phyloP scores from a whole-genome alignment of 2,329 filamentous ascomycete species.

The Stemphylium beticola region DNA sequence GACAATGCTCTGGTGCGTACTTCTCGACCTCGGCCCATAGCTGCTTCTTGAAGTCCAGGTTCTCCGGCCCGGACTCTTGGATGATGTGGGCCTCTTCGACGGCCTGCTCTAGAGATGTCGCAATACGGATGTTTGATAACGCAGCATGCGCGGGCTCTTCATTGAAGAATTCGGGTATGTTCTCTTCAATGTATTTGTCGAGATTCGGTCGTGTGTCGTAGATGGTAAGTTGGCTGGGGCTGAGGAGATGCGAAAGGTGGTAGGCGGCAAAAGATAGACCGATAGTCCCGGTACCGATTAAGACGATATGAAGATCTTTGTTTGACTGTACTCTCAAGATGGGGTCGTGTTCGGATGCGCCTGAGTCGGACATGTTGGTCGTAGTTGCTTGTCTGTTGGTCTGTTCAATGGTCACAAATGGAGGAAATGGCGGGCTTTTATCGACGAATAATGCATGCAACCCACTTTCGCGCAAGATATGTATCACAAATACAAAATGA shows the following conservation, averaged over 20 bases:
- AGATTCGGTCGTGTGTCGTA: constrained; percentile 60
- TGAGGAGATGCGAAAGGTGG: constrained; percentile 55
- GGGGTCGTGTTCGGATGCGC: neutral
- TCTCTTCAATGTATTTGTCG: constrained; percentile 50
- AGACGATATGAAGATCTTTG: constrained; percentile 42
- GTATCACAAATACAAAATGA: neutral
- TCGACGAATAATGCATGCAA: neutral
- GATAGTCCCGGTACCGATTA: constrained; percentile 58
- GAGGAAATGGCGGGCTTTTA: neutral
- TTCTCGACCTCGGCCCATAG: constrained; percentile 61
- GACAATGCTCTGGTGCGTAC: constrained; percentile 51
- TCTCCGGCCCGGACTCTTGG: constrained; percentile 66
- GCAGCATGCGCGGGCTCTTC: constrained; percentile 13
- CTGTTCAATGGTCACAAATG: neutral
- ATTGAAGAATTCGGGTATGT: constrained; percentile 54
- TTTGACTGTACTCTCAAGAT: neutral
- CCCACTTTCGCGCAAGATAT: neutral
- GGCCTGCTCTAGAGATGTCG: constrained; percentile 48
- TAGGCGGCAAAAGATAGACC: constrained; percentile 63
- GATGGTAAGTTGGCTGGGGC: constrained; percentile 53
- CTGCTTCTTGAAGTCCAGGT: constrained; percentile 56
- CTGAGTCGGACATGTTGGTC: constrained; percentile 14
- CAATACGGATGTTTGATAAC: constrained; percentile 45
- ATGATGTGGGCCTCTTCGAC: constrained; percentile 58
- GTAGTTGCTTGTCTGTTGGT: neutral